Evolutionary conservation across 257 asterid genomes (phyloP).

Genomic region (Salvia rosmarinus): DNA sequence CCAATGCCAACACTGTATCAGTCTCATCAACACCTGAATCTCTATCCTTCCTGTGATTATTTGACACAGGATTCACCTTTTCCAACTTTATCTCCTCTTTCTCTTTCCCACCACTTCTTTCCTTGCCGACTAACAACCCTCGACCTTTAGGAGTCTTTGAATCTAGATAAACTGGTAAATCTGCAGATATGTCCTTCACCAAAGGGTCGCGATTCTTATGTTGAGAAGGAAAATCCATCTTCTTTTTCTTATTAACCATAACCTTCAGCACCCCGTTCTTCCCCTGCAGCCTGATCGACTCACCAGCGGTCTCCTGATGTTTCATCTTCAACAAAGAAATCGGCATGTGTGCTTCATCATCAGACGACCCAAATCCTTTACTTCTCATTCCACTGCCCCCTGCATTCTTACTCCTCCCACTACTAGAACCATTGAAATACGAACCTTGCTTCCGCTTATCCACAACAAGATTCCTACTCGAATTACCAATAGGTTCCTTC

Average conservation of each 20-base stretch:
- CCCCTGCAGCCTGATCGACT: constrained; percentile 87
- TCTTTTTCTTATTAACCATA: constrained; percentile 85
- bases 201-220: constrained; percentile 37
- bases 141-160: constrained; percentile 45
- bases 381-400: constrained; percentile 38
- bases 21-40: constrained; percentile 51
- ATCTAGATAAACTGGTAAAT: constrained; percentile 38
- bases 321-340: constrained; percentile 65
- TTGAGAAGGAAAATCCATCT: constrained; percentile 44
- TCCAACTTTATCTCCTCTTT: constrained; percentile 42
- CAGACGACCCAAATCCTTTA: constrained; percentile 47
- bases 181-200: constrained; percentile 44
- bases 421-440: constrained; percentile 49
- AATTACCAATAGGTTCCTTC: constrained; percentile 50
- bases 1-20: constrained; percentile 58
- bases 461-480: constrained; percentile 46
- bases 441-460: constrained; percentile 59
- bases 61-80: constrained; percentile 40
- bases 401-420: constrained; percentile 52
- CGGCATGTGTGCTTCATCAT: constrained; percentile 66
- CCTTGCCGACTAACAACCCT: constrained; percentile 41
- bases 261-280: constrained; percentile 96
- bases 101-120: constrained; percentile 44
- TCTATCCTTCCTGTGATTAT: constrained; percentile 44
- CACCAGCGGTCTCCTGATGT: constrained; percentile 53